Percentiles rank a stretch among this genome's conserved stretches.
Evolutionary conservation across 345 rosid species (phyloP).

Genomic region (Nephelium lappaceum): DNA sequence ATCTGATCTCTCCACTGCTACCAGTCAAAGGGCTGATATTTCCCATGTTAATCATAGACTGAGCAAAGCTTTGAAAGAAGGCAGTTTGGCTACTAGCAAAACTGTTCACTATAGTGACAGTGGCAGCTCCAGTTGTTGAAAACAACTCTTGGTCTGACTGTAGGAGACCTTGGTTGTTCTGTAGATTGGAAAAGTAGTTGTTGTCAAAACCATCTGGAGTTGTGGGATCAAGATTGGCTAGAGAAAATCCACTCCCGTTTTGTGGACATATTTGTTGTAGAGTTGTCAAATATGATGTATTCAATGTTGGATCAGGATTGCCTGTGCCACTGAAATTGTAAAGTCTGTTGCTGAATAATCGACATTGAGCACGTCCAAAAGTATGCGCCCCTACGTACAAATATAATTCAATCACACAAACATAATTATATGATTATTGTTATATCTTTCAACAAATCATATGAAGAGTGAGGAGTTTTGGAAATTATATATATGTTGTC

Average conservation of each 20-base stretch:
- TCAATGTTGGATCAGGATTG: constrained; percentile 41
- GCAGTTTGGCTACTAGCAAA: constrained; percentile 33
- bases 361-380: constrained; percentile 48
- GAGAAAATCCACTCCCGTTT: constrained; percentile 19
- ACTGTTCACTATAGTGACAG: constrained; percentile 33
- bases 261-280: constrained; percentile 44
- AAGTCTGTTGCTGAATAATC: constrained; percentile 38
- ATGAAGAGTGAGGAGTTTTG: background rate
- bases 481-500: no score
- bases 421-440: background rate
- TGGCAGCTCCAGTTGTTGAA: constrained; percentile 30
- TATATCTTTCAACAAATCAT: no score
- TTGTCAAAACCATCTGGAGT: constrained; percentile 46
- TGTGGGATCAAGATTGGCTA: constrained; percentile 42
- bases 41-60: constrained; percentile 54
- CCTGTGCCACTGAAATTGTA: constrained; percentile 45
- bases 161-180: constrained; percentile 42
- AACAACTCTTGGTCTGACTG: constrained; percentile 49
- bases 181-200: constrained; percentile 43
- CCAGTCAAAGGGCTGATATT: constrained; percentile 47
- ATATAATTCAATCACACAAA: background rate
- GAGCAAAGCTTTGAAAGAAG: constrained; percentile 43
- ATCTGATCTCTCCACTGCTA: constrained; percentile 42
- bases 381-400: constrained; percentile 45
- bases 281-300: constrained; percentile 30